Percentiles rank a stretch among this genome's conserved stretches.
These are phyloP conservation scores for Bipolaris zeicola DNA, from an alignment of 2,329 filamentous ascomycete species.

Conservation along the genomic window DNA sequence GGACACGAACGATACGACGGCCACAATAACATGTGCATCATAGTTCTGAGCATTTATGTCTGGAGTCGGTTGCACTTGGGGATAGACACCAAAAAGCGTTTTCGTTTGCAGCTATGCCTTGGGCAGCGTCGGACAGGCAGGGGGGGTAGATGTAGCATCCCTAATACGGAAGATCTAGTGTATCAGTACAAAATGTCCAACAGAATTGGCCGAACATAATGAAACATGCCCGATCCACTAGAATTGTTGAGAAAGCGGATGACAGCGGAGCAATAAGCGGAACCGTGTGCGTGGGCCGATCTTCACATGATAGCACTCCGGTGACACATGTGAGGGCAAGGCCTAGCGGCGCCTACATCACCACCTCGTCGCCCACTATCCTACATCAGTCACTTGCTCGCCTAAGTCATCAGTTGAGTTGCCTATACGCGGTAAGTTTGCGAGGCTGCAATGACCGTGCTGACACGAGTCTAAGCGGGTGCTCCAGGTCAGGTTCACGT, in stretches of 20 bases:
- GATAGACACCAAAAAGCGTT: conserved; percentile 34
- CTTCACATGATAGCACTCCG: conserved; percentile 36
- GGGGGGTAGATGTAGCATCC: conserved; percentile 18
- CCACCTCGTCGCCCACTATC: conserved; percentile 15
- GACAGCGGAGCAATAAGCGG: conserved; percentile 22
- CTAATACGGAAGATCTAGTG: conserved; percentile 20
- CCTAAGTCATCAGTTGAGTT: conserved; percentile 17
- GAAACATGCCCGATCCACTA: conserved; percentile 25
- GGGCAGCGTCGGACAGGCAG: conserved; percentile 22
- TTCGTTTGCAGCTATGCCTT: conserved; percentile 22
- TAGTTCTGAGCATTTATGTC: conserved; percentile 41
- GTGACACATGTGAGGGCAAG: conserved; percentile 17
- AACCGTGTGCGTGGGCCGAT: conserved; percentile 25
- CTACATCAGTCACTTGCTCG: conserved; percentile 7
- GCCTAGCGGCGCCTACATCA: conserved; percentile 17
- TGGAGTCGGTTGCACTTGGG: conserved; percentile 35
- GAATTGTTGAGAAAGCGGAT: conserved; percentile 21
- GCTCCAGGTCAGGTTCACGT: conserved; percentile 26
- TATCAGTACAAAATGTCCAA: conserved; percentile 21
- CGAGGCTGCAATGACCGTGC: conserved; percentile 18
- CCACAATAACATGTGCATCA: conserved; percentile 31
- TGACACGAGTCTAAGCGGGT: conserved; percentile 23
- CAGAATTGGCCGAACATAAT: conserved; percentile 31
- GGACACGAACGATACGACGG: conserved; percentile 20
- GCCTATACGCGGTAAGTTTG: conserved; percentile 34